Evolutionary conservation across 148 eudicot genomes (phyloP).

Genomic region (Cornus florida): DNA sequence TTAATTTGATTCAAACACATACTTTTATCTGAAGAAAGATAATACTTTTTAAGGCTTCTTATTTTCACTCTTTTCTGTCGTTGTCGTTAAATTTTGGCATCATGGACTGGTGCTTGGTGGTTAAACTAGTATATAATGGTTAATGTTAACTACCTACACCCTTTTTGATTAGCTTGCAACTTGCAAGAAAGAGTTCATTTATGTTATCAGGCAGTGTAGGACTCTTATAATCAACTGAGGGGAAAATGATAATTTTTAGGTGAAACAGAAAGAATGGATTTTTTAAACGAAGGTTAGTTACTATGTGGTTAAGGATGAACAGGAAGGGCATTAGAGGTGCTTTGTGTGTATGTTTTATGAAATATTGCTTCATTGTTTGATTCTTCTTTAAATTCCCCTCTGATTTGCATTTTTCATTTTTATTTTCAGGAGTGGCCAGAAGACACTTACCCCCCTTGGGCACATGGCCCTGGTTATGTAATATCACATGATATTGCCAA

Average conservation of each 20-base stretch:
- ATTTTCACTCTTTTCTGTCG: too few species aligned
- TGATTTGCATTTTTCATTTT: background rate
- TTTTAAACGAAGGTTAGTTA: background rate
- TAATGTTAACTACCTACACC: background rate
- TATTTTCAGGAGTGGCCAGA: slow-evolving; percentile 11
- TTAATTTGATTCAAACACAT: too few species aligned
- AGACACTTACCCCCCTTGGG: slow-evolving; percentile 11
- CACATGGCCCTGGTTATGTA: slow-evolving; percentile 13
- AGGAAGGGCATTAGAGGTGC: background rate
- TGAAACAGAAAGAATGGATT: background rate
- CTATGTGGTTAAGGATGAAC: background rate
- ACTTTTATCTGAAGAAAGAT: background rate
- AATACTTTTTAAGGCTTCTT: too few species aligned
- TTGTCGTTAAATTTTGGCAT: background rate
- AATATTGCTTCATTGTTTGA: background rate
- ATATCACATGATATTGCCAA: slow-evolving; percentile 7
- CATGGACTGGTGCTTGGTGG: background rate
- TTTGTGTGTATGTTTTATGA: background rate
- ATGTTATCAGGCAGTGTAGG: background rate
- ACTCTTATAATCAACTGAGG: background rate
- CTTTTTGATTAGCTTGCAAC: background rate
- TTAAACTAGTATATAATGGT: too few species aligned
- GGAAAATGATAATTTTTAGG: too few species aligned
- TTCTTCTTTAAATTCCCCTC: background rate
- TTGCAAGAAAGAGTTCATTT: background rate